Conservation (phyloP, 768 basidiomycete genomes). For the Suillus decipiens region DNA sequence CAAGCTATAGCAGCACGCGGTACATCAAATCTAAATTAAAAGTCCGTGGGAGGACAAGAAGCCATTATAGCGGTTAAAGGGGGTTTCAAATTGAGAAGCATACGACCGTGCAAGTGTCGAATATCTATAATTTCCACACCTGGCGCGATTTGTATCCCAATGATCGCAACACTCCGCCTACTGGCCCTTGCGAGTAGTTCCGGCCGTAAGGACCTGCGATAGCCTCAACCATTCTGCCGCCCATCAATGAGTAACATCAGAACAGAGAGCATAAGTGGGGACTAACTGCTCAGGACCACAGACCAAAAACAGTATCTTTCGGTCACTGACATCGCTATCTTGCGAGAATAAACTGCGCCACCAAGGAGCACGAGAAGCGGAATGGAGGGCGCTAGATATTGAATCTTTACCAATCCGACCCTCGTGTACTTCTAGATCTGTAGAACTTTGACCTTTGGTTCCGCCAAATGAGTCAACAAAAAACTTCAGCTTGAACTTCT, state of each 20-base stretch:
- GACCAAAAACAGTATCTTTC: conserved; percentile 64
- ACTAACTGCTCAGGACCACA: conserved; percentile 85
- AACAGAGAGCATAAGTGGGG: conserved; percentile 2
- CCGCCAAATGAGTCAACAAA: conserved; percentile 56
- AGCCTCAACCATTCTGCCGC: conserved; percentile 66
- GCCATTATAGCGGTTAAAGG: neutral
- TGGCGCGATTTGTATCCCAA: conserved; percentile 62
- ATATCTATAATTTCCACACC: conserved; percentile 64
- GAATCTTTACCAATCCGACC: conserved; percentile 58
- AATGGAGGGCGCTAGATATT: conserved; percentile 45
- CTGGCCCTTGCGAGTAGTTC: conserved; percentile 72
- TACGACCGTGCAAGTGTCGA: neutral
- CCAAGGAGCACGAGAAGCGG: conserved; percentile 29
- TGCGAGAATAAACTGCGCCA: conserved; percentile 29
- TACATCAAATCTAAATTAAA: neutral
- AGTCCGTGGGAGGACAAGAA: neutral
- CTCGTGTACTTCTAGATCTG: conserved; percentile 31
- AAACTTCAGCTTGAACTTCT: conserved; percentile 55
- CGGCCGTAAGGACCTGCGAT: conserved; percentile 78
- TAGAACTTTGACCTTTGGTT: conserved; percentile 18
- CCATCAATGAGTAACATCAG: conserved; percentile 1
- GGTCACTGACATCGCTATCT: conserved; percentile 24
- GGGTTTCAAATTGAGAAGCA: neutral
- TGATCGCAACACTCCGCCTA: conserved; percentile 66
- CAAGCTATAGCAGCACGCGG: neutral